Base-by-base conservation (phyloP, 139 green algal genomes). In the Gonium pectorale region DNA sequence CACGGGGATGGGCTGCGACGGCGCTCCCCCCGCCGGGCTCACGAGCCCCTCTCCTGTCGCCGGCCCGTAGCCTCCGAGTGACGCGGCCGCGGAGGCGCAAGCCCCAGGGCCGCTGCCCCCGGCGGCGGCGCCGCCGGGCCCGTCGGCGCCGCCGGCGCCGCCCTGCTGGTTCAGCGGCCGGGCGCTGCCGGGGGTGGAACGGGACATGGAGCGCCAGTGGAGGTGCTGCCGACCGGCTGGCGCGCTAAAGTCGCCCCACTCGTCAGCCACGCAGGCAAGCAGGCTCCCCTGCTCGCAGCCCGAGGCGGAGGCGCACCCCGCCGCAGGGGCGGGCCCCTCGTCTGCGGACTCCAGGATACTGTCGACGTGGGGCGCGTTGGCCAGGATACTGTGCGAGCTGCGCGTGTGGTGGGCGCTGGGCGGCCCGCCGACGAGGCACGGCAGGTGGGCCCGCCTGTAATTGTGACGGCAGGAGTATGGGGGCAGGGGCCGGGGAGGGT, bases 221-320 rank as follows among this genome's bases (percentile, higher is more conserved):
- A n/a, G 63, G 5, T 67, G 74, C 38, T 66, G 74, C 9, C 70
- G 46, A 24, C 27, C 70, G 15, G 46, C 70, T 37, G 52, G 38
- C 0, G 38, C 62, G 62, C 15, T 74, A n/a, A 83, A 74, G 29
- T 83, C 77, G 21, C 77, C 44, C 77, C 77, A 83, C 43, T 83
- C 77, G 43, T 83, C 66, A 7, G 22, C 66, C 19, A 3, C 24
- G 60, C 8, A 9, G n/a, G n/a, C n/a, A n/a, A n/a, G n/a, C n/a
- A n/a, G n/a, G 0, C 19, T 35, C 11, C 35, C 38, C 60, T 31
- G 31, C n/a, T 13, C 13, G 44, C 19, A 29, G 24, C 49, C 46
- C 5, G 33, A 46, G 29, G 40, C 68, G 27, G 40, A 74, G 67
- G 38, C 67, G 1, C 38, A 19, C 26, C 27, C 9, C 49, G 49